A percentile compares a stretch with the other conserved stretches of the same genome.
Evolutionary conservation across 2,329 filamentous ascomycete species (phyloP).

Genomic region (Aspergillus intermedius): DNA sequence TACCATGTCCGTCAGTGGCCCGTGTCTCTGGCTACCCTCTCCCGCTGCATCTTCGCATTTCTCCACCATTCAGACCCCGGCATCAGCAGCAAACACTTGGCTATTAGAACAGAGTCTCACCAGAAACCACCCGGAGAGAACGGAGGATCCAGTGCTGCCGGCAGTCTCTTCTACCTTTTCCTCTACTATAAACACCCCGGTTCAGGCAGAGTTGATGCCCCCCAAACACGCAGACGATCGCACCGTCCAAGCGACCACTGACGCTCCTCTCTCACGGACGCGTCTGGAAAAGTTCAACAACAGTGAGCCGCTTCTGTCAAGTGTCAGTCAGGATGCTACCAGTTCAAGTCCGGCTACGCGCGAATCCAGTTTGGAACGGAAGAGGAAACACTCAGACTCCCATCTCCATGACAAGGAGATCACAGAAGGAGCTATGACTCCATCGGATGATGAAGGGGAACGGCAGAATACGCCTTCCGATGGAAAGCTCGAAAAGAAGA

Average conservation of each 20-base stretch:
- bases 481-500: constrained; percentile 31
- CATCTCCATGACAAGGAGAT: constrained; percentile 14
- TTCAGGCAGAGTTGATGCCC: constrained; percentile 12
- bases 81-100: background rate
- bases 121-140: constrained; percentile 19
- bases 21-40: constrained; percentile 30
- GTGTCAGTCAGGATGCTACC: constrained; percentile 7
- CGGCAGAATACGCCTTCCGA: constrained; percentile 21
- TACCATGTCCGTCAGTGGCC: constrained; percentile 33
- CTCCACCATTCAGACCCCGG: constrained; percentile 21
- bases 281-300: constrained; percentile 21
- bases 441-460: constrained; percentile 27
- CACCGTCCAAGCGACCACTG: constrained; percentile 9
- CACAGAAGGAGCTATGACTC: constrained; percentile 14
- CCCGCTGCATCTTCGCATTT: constrained; percentile 25
- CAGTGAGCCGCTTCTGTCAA: constrained; percentile 12
- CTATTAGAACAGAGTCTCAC: constrained; percentile 7
- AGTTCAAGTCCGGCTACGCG: constrained; percentile 10
- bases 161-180: constrained; percentile 13
- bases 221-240: constrained; percentile 11
- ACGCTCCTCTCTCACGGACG: constrained; percentile 16
- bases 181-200: background rate
- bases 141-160: constrained; percentile 16
- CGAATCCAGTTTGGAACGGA: constrained; percentile 7
- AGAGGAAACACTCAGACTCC: constrained; percentile 5